Percentiles rank a stretch among this genome's conserved stretches.
phyloP scores from a whole-genome alignment of 1,139 yeast genomes.

The Diutina rugosa region DNA sequence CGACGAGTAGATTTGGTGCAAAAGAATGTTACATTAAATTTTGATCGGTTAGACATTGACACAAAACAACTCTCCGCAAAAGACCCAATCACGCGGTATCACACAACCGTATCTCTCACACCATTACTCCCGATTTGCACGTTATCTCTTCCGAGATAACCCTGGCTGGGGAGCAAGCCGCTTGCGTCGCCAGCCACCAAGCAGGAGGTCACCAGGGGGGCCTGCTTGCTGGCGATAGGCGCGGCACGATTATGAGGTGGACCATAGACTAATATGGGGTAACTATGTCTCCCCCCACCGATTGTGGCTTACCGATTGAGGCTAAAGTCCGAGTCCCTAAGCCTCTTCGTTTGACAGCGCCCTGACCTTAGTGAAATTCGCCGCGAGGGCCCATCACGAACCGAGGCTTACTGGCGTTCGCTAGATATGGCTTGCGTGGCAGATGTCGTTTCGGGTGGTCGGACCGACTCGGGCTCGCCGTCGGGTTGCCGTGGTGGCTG shows the following conservation, averaged over 20 bases:
- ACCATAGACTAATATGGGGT: no score
- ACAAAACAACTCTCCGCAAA: background rate
- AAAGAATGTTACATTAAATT: background rate
- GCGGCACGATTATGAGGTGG: no score
- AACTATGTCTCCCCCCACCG: no score
- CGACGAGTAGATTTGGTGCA: background rate
- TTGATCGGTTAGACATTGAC: background rate
- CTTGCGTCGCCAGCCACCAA: background rate
- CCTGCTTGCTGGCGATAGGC: no score
- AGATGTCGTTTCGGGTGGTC: no score
- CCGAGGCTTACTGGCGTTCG: background rate
- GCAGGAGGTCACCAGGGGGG: no score
- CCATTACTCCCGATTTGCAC: background rate
- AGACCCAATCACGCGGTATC: background rate
- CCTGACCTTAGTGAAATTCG: background rate
- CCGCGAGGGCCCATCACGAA: background rate
- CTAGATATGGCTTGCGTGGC: no score
- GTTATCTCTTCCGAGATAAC: no score
- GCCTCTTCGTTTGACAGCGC: background rate
- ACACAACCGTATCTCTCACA: background rate
- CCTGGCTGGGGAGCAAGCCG: no score
- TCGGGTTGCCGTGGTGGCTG: no score
- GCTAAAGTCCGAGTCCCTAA: background rate
- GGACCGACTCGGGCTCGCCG: no score
- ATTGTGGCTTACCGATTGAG: background rate